Percentiles rank a stretch among this genome's conserved stretches.
These are phyloP conservation scores for Gelatoporia subvermispora DNA, from an alignment of 768 basidiomycete genomes.

Conservation along the genomic window DNA sequence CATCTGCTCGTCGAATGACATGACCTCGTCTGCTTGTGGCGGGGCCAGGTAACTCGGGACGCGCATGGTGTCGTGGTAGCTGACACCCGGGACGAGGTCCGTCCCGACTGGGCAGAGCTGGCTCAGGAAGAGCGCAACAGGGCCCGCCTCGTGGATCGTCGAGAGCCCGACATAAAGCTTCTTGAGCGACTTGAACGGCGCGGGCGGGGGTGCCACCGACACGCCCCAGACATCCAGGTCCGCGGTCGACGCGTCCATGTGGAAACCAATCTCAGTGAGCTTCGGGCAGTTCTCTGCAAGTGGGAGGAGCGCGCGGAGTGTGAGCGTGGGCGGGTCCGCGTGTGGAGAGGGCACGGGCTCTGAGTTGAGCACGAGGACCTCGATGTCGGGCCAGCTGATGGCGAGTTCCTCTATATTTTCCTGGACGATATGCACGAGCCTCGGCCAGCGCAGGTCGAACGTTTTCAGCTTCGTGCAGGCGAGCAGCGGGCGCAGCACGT, in stretches of 20 bases:
- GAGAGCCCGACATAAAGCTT: constrained; percentile 49
- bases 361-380: constrained; percentile 19
- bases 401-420: constrained; percentile 27
- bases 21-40: constrained; percentile 14
- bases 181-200: constrained; percentile 17
- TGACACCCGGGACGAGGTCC: constrained; percentile 40
- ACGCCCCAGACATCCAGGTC: constrained; percentile 13
- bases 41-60: no score
- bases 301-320: constrained; percentile 35
- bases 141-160: constrained; percentile 34
- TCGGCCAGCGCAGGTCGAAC: constrained; percentile 30
- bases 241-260: constrained; percentile 25
- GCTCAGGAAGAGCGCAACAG: constrained; percentile 50
- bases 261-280: constrained; percentile 31
- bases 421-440: constrained; percentile 20
- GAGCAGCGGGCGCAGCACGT: constrained; percentile 33
- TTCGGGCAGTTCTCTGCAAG: constrained; percentile 37
- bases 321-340: constrained; percentile 19
- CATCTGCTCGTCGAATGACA: constrained; percentile 5
- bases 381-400: constrained; percentile 20
- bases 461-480: constrained; percentile 21
- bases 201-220: not conserved
- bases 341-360: constrained; percentile 16
- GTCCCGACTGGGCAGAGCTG: constrained; percentile 43
- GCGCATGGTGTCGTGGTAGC: constrained; percentile 30